A percentile compares a stretch with the other conserved stretches of the same genome.
Evolutionary conservation across 768 basidiomycete genomes (phyloP).

Genomic region (Phylloporus rhodoxanthus): DNA sequence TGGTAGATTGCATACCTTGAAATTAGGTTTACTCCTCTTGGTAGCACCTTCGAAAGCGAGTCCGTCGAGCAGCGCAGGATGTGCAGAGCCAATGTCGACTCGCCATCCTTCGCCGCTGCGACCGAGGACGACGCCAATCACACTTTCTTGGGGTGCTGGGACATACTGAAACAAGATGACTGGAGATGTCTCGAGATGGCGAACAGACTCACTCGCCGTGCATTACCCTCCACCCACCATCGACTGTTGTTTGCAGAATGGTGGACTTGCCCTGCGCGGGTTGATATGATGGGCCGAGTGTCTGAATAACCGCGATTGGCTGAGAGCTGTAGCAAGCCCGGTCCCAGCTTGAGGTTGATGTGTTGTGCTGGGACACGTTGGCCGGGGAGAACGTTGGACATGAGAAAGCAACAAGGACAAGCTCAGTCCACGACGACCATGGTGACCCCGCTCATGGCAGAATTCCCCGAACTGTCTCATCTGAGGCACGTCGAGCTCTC

Average conservation of each 20-base stretch:
- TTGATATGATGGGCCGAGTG: constrained; percentile 40
- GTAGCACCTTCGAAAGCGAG: constrained; percentile 96
- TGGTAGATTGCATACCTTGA: constrained; percentile 55
- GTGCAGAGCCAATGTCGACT: constrained; percentile 89
- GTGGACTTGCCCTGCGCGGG: constrained; percentile 63
- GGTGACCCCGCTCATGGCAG: constrained; percentile 42
- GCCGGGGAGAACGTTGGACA: constrained; percentile 73
- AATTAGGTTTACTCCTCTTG: constrained; percentile 88
- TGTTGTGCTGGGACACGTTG: constrained; percentile 69
- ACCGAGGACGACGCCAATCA: constrained; percentile 76
- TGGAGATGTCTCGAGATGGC: neutral
- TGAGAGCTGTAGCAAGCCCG: constrained; percentile 60
- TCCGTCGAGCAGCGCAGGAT: constrained; percentile 77
- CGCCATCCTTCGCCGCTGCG: constrained; percentile 86
- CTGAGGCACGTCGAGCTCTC: constrained; percentile 50
- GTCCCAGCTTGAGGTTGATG: constrained; percentile 80
- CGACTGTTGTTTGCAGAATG: constrained; percentile 67
- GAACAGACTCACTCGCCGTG: constrained; percentile 60
- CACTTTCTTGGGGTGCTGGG: constrained; percentile 83
- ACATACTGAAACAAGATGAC: constrained; percentile 58
- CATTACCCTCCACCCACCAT: constrained; percentile 88
- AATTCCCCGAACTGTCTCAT: constrained; percentile 70
- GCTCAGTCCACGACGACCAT: constrained; percentile 13
- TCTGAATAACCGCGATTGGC: constrained; percentile 23
- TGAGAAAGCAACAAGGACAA: constrained; percentile 20